Conservation (phyloP, 1,139 yeast species). For the Meyerozyma carpophila region DNA sequence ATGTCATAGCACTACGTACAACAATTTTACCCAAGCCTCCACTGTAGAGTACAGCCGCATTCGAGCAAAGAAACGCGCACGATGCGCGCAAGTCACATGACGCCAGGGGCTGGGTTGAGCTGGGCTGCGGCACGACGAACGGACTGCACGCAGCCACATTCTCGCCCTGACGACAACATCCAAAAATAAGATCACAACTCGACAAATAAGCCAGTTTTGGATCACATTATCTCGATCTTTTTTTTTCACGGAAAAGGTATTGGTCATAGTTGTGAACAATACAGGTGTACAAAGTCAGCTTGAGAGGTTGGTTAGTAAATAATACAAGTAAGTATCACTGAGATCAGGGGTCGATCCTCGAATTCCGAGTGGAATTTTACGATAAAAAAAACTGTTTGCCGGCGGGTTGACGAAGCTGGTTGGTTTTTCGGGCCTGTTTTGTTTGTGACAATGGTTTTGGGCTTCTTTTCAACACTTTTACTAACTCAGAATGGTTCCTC, state of each 20-base stretch:
- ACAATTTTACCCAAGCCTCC: no score
- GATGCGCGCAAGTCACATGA: background rate
- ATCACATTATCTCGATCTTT: background rate
- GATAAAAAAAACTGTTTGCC: no score
- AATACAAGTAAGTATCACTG: background rate
- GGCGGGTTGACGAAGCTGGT: no score
- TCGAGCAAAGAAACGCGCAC: background rate
- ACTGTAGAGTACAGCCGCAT: no score
- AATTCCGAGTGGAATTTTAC: background rate
- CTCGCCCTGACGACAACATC: constrained; percentile 2
- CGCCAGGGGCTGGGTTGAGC: background rate
- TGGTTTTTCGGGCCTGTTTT: background rate
- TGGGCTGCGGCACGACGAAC: background rate
- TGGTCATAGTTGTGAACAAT: background rate
- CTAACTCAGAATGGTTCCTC: constrained; percentile 37
- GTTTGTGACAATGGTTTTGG: background rate
- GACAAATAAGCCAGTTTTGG: background rate
- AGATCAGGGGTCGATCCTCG: background rate
- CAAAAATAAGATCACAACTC: constrained; percentile 1
- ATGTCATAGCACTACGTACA: no score
- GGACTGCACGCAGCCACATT: background rate
- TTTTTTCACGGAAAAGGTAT: background rate
- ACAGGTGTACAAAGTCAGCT: background rate
- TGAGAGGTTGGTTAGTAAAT: background rate
- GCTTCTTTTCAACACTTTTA: background rate